Evolutionary conservation across 345 rosid species (phyloP).

Genomic region (Lepidium sativum): DNA sequence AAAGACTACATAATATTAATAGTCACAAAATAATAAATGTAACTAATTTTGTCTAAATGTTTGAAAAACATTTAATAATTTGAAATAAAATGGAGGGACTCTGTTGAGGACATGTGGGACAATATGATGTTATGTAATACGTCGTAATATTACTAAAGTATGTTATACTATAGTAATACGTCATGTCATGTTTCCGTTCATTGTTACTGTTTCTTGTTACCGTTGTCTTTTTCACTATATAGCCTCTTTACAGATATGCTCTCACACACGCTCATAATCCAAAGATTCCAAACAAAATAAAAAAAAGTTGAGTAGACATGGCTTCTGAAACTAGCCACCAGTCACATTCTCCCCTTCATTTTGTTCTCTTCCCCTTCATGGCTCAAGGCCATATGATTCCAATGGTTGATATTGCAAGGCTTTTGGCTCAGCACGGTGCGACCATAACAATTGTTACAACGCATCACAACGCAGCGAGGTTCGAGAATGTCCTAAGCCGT

Average conservation of each 20-base stretch:
- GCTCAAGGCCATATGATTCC: constrained; percentile 37
- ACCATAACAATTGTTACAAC: constrained; percentile 35
- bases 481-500: constrained; percentile 14
- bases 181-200: no score
- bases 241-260: not conserved
- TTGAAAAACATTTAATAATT: no score
- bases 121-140: no score
- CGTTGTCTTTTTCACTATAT: no score
- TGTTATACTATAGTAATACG: no score
- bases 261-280: not conserved
- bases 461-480: constrained; percentile 25
- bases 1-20: no score
- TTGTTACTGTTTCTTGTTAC: no score
- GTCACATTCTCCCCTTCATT: not conserved
- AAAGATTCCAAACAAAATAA: not conserved
- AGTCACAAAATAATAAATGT: no score
- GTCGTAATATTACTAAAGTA: no score
- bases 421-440: constrained; percentile 32
- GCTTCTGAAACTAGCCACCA: not conserved
- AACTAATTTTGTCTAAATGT: no score
- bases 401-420: constrained; percentile 34
- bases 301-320: not conserved
- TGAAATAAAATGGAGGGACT: no score
- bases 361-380: constrained; percentile 20
- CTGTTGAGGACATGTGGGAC: no score